A percentile compares a stretch with the other conserved stretches of the same genome.
These are phyloP conservation scores for Acephala macrosclerotiorum DNA, from an alignment of 2,329 filamentous ascomycete species.

Conservation along the genomic window DNA sequence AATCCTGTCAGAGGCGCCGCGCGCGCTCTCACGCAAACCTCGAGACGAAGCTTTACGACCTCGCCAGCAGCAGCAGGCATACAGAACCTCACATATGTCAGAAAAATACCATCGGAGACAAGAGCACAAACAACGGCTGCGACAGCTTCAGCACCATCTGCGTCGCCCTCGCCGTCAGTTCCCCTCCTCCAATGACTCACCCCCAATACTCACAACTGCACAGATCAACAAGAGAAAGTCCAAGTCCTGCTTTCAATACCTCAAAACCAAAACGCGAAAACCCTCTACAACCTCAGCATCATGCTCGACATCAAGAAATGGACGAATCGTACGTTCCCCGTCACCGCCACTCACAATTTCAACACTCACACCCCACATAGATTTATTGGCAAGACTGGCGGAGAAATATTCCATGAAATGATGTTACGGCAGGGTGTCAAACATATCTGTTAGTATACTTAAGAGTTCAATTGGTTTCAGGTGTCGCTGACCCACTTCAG, in stretches of 20 bases:
- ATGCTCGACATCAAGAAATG: constrained; percentile 67
- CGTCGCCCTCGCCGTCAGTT: constrained; percentile 41
- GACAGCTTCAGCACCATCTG: constrained; percentile 49
- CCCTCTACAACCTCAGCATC: constrained; percentile 72
- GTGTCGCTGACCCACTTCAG: constrained; percentile 49
- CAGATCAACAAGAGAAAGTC: constrained; percentile 64
- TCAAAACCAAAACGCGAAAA: constrained; percentile 54
- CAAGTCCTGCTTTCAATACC: constrained; percentile 68
- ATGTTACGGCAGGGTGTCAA: constrained; percentile 93
- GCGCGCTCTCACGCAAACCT: constrained; percentile 49
- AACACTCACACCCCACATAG: constrained; percentile 49
- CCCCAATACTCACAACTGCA: constrained; percentile 40
- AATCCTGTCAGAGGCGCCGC: constrained; percentile 56
- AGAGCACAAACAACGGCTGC: constrained; percentile 60
- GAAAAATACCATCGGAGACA: constrained; percentile 50
- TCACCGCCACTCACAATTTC: constrained; percentile 27
- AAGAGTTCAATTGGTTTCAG: not conserved
- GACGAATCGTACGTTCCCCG: constrained; percentile 76
- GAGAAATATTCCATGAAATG: constrained; percentile 99
- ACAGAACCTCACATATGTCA: constrained; percentile 24
- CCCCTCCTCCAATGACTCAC: constrained; percentile 31
- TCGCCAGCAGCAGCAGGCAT: constrained; percentile 47
- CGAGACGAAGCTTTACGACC: constrained; percentile 49
- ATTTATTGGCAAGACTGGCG: constrained; percentile 94
- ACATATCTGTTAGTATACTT: constrained; percentile 80